A percentile compares a stretch with the other conserved stretches of the same genome.
phyloP scores from a whole-genome alignment of 495 filamentous ascomycete genomes.

The Podospora anserina region DNA sequence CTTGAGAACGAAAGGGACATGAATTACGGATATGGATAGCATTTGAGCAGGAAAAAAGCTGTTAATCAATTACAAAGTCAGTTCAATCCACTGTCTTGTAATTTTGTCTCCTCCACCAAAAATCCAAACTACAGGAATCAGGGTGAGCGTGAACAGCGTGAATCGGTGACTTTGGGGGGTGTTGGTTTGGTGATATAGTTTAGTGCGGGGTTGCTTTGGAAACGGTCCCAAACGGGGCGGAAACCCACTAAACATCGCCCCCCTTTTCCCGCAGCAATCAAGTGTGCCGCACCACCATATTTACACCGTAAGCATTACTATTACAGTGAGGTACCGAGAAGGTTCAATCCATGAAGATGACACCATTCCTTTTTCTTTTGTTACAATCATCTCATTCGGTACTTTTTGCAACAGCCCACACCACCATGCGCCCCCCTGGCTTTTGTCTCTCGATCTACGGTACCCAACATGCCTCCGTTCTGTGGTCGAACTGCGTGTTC shows the following conservation, averaged over 20 bases:
- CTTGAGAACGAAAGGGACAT: background rate
- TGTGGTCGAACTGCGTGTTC: too few relatives aligned
- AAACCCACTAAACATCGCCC: constrained; percentile 14
- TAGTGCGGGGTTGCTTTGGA: constrained; percentile 23
- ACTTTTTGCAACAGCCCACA: too few relatives aligned
- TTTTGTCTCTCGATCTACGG: too few relatives aligned
- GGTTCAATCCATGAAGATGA: too few relatives aligned
- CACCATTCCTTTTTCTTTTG: too few relatives aligned
- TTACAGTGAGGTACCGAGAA: too few relatives aligned
- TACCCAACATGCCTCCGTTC: too few relatives aligned
- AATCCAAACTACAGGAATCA: background rate
- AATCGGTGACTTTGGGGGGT: background rate
- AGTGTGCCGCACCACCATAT: background rate
- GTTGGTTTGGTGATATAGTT: background rate
- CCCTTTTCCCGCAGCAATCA: background rate
- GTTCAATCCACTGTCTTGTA: background rate
- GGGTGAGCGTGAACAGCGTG: background rate
- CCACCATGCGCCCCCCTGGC: too few relatives aligned
- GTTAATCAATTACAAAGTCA: background rate
- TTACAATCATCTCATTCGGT: too few relatives aligned
- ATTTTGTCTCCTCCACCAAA: background rate
- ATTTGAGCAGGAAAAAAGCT: background rate
- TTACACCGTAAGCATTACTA: too few relatives aligned
- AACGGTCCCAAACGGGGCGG: constrained; percentile 20
- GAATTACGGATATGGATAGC: background rate